Conservation (phyloP, 306 rosid species). For the Vigna trinervia region DNA sequence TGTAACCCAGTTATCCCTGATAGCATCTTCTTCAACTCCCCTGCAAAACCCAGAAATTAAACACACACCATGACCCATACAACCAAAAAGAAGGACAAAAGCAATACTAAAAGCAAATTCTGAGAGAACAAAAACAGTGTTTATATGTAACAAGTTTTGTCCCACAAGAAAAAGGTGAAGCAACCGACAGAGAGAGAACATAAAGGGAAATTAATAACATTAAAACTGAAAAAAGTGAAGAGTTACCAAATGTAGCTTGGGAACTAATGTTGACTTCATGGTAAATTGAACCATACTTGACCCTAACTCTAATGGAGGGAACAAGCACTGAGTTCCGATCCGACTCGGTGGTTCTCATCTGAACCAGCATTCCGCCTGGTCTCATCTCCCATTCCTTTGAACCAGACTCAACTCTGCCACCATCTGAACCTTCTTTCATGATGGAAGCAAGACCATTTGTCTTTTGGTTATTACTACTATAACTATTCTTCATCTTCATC, state of each 20-base stretch:
- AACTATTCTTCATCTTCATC: conserved; percentile 78
- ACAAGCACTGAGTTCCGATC: conserved; percentile 68
- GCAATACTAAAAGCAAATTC: not conserved
- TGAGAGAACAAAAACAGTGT: too few species aligned
- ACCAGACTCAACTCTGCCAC: conserved; percentile 55
- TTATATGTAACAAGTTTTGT: not conserved
- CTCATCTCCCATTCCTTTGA: conserved; percentile 86
- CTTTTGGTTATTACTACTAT: conserved; percentile 5
- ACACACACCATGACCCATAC: not conserved
- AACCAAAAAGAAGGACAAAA: not conserved
- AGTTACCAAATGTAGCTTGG: conserved; percentile 85
- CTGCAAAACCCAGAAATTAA: conserved; percentile 44
- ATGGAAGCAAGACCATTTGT: conserved; percentile 51
- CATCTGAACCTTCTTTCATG: conserved; percentile 44
- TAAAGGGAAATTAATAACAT: conserved; percentile 9
- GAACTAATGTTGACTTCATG: conserved; percentile 85
- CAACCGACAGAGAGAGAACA: not conserved
- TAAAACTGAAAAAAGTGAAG: not conserved
- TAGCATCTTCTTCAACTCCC: conserved; percentile 92
- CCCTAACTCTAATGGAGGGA: conserved; percentile 78
- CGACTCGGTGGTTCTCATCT: conserved; percentile 65
- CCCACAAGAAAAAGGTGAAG: not conserved
- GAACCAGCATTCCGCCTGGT: conserved; percentile 99
- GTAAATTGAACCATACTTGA: conserved; percentile 77
- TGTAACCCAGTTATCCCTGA: conserved; percentile 87